Evolutionary conservation across 1,284 basidiomycete genomes (phyloP).

Genomic region (Neotropicomus parvogracilis): DNA sequence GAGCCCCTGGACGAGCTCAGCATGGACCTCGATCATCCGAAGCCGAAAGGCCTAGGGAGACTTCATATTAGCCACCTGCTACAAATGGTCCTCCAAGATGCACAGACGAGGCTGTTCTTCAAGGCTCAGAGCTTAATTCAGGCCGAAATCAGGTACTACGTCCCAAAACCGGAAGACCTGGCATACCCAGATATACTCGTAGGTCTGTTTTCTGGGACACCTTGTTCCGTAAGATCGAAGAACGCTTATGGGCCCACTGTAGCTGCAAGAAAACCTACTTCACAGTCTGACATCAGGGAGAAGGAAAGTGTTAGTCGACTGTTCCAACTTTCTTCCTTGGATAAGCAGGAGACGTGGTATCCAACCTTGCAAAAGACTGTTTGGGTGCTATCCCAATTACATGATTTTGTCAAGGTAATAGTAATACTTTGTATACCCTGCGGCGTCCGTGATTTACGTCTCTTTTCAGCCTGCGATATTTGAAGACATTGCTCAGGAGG

Average conservation of each 20-base stretch:
- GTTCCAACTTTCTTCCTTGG: conserved; percentile 68
- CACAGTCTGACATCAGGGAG: conserved; percentile 48
- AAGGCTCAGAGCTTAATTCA: conserved; percentile 89
- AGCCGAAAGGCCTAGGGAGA: conserved; percentile 43
- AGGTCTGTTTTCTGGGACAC: conserved; percentile 38
- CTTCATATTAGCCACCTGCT: conserved; percentile 73
- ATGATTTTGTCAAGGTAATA: conserved; percentile 85
- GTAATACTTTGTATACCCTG: conserved; percentile 40
- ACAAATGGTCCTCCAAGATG: conserved; percentile 88
- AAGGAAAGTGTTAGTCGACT: conserved; percentile 64
- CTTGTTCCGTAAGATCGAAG: not conserved
- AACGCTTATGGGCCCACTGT: conserved; percentile 10
- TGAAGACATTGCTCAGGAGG: conserved; percentile 90
- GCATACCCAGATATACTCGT: conserved; percentile 79
- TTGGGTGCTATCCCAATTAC: conserved; percentile 84
- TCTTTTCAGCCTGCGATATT: conserved; percentile 76
- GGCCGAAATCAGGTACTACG: conserved; percentile 80
- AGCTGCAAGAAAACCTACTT: conserved; percentile 45
- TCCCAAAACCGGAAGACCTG: conserved; percentile 72
- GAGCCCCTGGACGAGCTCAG: conserved; percentile 37
- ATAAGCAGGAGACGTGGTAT: conserved; percentile 84
- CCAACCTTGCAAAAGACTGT: conserved; percentile 81
- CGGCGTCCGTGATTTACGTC: conserved; percentile 4
- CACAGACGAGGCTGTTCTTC: conserved; percentile 90
- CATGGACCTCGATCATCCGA: conserved; percentile 39